These are phyloP conservation scores for Ophiostoma australiae DNA, from an alignment of 2,329 filamentous ascomycete genomes.

Conservation along the genomic window DNA sequence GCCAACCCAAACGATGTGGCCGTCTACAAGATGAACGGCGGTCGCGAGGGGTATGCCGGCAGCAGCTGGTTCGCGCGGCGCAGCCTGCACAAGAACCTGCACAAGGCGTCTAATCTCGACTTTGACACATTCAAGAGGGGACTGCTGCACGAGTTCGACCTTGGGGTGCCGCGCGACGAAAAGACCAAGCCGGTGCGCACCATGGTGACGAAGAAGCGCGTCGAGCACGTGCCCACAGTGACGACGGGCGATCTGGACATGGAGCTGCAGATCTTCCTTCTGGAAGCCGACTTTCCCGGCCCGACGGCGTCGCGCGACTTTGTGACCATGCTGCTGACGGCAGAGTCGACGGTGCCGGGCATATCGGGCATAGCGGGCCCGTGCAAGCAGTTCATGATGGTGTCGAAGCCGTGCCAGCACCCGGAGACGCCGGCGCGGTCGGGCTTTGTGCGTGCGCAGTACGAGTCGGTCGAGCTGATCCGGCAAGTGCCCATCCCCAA, in stretches of 20 bases:
- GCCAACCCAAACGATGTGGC: constrained; percentile 72
- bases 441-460: constrained; percentile 76
- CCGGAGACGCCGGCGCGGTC: constrained; percentile 63
- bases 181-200: constrained; percentile 73
- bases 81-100: constrained; percentile 59
- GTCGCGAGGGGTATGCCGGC: constrained; percentile 64
- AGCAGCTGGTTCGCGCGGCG: constrained; percentile 86
- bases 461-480: constrained; percentile 89
- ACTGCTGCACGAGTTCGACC: constrained; percentile 69
- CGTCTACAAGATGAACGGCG: constrained; percentile 55
- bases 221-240: constrained; percentile 52
- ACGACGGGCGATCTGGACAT: neutral
- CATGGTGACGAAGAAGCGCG: constrained; percentile 71
- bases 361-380: constrained; percentile 33
- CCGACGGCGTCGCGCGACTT: constrained; percentile 87
- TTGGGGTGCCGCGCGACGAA: constrained; percentile 52
- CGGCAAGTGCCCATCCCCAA: constrained; percentile 63
- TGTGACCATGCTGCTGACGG: constrained; percentile 63
- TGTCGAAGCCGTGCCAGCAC: constrained; percentile 80
- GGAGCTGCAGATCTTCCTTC: constrained; percentile 59
- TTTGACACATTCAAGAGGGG: constrained; percentile 75
- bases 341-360: constrained; percentile 25
- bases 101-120: constrained; percentile 33
- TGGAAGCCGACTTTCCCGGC: constrained; percentile 84
- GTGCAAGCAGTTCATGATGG: constrained; percentile 71